A percentile compares a stretch with the other conserved stretches of the same genome.
Evolutionary conservation across 1,284 basidiomycete genomes (phyloP).

Genomic region (Bondarzewia mesenterica): DNA sequence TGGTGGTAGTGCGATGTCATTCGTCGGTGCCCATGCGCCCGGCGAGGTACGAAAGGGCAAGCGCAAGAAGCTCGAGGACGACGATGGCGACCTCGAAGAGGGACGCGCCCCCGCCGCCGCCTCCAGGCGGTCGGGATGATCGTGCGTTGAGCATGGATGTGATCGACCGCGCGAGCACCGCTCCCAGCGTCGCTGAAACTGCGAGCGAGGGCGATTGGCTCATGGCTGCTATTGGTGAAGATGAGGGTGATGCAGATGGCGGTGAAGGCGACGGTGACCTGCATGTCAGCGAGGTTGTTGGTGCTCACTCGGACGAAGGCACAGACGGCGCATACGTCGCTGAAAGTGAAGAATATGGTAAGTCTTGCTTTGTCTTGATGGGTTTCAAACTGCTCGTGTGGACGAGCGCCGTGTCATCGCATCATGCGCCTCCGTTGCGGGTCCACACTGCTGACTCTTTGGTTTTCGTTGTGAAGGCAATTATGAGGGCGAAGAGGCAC

Average conservation of each 20-base stretch:
- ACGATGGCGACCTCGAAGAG: constrained; percentile 69
- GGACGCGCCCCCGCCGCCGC: constrained; percentile 55
- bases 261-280: constrained; percentile 29
- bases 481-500: constrained; percentile 21
- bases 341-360: constrained; percentile 32
- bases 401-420: constrained; percentile 15
- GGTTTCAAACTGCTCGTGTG: constrained; percentile 22
- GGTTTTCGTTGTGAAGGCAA: constrained; percentile 39
- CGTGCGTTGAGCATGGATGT: constrained; percentile 23
- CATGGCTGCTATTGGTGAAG: constrained; percentile 74
- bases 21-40: constrained; percentile 36
- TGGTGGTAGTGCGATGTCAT: constrained; percentile 29
- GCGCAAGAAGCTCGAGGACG: constrained; percentile 76
- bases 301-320: constrained; percentile 14
- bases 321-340: constrained; percentile 19
- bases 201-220: constrained; percentile 73
- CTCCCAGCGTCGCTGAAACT: constrained; percentile 62
- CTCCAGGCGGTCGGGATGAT: constrained; percentile 33
- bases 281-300: constrained; percentile 36
- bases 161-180: constrained; percentile 30
- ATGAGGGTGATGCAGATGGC: constrained; percentile 32
- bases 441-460: constrained; percentile 49
- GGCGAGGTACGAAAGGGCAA: constrained; percentile 67
- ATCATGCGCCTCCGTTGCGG: constrained; percentile 16
- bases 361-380: constrained; percentile 29